Conservation (phyloP, 208 protist genomes). For the Acanthamoeba royreba region DNA sequence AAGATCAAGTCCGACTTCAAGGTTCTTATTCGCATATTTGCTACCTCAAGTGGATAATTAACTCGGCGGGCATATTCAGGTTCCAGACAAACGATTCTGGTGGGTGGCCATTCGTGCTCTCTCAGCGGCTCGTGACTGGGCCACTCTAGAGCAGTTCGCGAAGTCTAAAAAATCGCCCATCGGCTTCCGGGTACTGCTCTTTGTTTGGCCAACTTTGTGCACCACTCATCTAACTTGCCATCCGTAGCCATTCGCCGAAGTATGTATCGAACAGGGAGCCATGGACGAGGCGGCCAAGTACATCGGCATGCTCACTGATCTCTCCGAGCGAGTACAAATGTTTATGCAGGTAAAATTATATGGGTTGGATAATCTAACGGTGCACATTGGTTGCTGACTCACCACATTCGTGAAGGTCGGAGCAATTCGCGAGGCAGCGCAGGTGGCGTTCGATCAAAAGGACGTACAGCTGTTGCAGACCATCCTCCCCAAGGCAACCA, state of each 20-base stretch:
- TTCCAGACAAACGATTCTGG: constrained; percentile 73
- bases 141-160: constrained; percentile 56
- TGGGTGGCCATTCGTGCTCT: constrained; percentile 70
- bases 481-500: constrained; percentile 21
- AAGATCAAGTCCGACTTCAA: constrained; percentile 66
- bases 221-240: too few species aligned
- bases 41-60: neutral
- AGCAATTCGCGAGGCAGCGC: constrained; percentile 45
- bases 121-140: constrained; percentile 45
- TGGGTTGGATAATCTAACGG: neutral
- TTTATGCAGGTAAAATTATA: constrained; percentile 45
- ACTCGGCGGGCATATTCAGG: neutral
- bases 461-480: constrained; percentile 51
- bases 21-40: neutral
- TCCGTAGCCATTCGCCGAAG: constrained; percentile 70
- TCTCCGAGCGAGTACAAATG: neutral
- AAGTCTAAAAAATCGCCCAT: constrained; percentile 74
- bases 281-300: constrained; percentile 59
- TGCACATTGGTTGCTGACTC: neutral
- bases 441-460: constrained; percentile 52
- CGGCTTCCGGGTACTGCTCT: constrained; percentile 51
- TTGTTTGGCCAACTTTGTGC: neutral
- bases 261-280: constrained; percentile 48
- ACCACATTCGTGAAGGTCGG: neutral
- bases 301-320: constrained; percentile 50